Evolutionary conservation across 306 rosid genomes (phyloP).

Genomic region (Biancaea sappan): DNA sequence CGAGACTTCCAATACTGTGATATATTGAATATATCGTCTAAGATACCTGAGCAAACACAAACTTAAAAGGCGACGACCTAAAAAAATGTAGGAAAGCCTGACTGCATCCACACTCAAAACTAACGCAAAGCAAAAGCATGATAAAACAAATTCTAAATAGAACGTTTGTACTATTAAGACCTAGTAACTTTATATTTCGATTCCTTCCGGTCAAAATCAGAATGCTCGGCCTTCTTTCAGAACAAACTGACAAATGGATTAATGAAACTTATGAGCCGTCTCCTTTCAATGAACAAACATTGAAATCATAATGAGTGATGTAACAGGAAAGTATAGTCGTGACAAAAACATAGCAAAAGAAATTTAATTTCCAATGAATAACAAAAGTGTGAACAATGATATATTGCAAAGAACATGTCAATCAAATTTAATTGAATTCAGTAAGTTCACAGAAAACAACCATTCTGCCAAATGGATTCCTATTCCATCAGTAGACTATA

Average conservation of each 20-base stretch:
- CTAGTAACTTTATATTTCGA: background rate
- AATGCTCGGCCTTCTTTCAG: background rate
- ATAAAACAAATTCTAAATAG: background rate
- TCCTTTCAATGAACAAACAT: background rate
- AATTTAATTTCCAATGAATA: too few species aligned
- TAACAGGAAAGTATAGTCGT: background rate
- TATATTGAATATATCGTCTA: conserved; percentile 64
- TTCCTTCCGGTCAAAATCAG: background rate
- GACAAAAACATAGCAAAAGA: background rate
- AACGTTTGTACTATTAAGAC: background rate
- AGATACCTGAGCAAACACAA: conserved; percentile 61
- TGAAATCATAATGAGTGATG: too few species aligned
- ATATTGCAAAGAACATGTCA: background rate
- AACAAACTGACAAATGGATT: background rate
- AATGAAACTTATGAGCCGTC: background rate
- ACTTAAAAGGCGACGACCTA: too few species aligned
- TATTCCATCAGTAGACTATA: background rate
- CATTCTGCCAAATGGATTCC: too few species aligned
- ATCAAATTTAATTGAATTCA: background rate
- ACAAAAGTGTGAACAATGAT: background rate
- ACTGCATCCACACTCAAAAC: background rate
- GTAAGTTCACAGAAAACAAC: background rate
- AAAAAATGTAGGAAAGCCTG: background rate
- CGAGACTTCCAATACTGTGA: conserved; percentile 69
- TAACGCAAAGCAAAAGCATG: background rate